Base-by-base conservation (phyloP, 169 alveolate genomes). In the Theileria sp. region DNA sequence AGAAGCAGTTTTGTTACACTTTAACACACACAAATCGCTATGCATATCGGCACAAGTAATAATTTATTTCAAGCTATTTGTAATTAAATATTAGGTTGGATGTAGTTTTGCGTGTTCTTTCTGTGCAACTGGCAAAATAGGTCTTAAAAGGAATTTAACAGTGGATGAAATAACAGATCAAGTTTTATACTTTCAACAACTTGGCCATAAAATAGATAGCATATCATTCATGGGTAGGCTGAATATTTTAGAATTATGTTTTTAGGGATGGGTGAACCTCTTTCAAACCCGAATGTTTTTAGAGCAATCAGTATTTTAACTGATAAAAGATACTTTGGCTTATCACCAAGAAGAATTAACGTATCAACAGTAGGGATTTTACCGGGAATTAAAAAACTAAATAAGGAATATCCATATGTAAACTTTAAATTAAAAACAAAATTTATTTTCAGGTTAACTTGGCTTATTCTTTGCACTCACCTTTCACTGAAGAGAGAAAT, bases 111-210 rank as follows among this genome's bases (percentile, higher is more conserved):
- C 86, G 32, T 93, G 96, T 87, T 83, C 93, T 74, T 93, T 93
- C 75, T 93, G 96, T 79, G 96, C 96, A 38, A 93, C 96, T n/a
- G 97, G 97, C 8, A 86, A 88, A 78, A 80, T 91, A 25, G 97
- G 96, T 19, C 84, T 94, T 32, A 92, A 91, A 54, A 87, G 97
- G 72, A 94, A 94, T 74, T 77, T 94, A 38, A 88, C 92, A 9
- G 89, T 91, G 38, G 97, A 94, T 71, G 97, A 94, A 79, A 89
- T 94, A 28, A 87, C 94, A 36, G 97, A 93, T 64, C 97, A 94
- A 34, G 88, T 92, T 13, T 70, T 92, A 58, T 94, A 89, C 72
- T 92, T 92, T 71, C 93, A 87, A 75, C 88, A 88, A n/a, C 76
- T 76, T 64, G 92, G 94, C 0, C 87, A 87, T 61, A 69, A 87